Percentiles rank a stretch among this genome's conserved stretches.
These are phyloP conservation scores for Diospyros lotus DNA, from an alignment of 148 eudicot genomes.

Conservation along the genomic window DNA sequence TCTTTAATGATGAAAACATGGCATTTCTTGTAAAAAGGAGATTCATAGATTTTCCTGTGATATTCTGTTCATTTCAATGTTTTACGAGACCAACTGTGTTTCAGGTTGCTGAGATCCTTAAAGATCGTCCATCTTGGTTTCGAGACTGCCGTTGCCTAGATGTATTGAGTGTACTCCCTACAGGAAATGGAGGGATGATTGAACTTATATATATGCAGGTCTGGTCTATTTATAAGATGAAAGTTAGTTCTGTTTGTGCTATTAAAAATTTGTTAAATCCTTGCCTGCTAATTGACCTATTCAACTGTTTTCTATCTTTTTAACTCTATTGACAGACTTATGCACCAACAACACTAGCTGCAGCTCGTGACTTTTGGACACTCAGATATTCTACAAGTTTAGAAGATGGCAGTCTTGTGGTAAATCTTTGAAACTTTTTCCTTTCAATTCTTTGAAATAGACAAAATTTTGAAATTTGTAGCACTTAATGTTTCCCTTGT, in stretches of 20 bases:
- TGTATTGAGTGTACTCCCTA: constrained; percentile 42
- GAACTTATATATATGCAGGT: constrained; percentile 72
- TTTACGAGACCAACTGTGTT: neutral
- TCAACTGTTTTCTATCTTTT: neutral
- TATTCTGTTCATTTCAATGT: neutral
- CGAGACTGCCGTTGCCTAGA: constrained; percentile 60
- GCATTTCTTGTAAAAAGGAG: neutral
- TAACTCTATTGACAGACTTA: constrained; percentile 30
- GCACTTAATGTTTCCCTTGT: neutral
- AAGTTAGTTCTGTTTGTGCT: neutral
- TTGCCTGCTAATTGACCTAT: neutral
- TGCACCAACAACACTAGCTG: constrained; percentile 65
- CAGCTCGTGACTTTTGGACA: constrained; percentile 69
- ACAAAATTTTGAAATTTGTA: neutral
- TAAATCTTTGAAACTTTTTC: constrained; percentile 11
- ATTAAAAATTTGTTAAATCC: neutral
- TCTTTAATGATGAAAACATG: neutral
- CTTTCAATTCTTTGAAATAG: neutral
- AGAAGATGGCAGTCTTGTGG: constrained; percentile 70
- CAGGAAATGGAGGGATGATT: constrained; percentile 60
- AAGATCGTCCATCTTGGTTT: constrained; percentile 69
- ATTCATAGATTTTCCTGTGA: neutral
- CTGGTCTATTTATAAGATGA: neutral
- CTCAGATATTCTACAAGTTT: constrained; percentile 53
- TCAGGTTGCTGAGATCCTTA: constrained; percentile 60